These are phyloP conservation scores for Daldinia decipiens DNA, from an alignment of 495 filamentous ascomycete genomes.

Conservation along the genomic window DNA sequence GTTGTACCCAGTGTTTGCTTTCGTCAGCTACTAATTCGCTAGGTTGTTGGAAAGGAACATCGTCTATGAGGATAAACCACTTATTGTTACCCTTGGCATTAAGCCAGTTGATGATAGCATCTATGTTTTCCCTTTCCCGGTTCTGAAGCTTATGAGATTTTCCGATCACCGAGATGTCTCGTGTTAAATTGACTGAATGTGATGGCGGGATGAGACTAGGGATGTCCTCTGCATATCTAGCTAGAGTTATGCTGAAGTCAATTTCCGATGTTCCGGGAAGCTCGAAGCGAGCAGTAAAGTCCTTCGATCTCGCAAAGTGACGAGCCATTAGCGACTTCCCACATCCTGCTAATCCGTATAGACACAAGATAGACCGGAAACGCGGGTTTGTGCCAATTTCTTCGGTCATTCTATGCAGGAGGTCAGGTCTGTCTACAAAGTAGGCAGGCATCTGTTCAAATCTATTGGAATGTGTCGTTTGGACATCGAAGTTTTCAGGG, in stretches of 20 bases:
- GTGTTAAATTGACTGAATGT: background rate
- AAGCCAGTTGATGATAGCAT: background rate
- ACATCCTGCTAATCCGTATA: conserved; percentile 3
- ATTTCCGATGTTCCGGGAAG: background rate
- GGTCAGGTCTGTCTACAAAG: background rate
- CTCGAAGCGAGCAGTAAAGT: background rate
- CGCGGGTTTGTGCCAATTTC: background rate
- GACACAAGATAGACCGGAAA: background rate
- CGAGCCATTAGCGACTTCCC: background rate
- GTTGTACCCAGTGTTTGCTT: background rate
- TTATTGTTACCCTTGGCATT: background rate
- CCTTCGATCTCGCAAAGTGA: background rate
- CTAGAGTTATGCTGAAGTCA: background rate
- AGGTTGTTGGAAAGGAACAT: background rate
- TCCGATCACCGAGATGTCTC: background rate
- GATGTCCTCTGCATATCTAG: background rate
- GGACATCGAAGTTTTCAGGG: background rate
- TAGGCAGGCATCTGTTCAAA: background rate
- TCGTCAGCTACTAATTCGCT: no score
- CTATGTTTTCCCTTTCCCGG: background rate
- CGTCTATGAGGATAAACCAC: conserved; percentile 9
- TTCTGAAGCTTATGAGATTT: background rate
- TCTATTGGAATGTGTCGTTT: background rate
- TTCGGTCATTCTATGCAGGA: background rate
- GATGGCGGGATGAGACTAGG: background rate